Evolutionary conservation across 2,329 filamentous ascomycete species (phyloP).

Genomic region (Diplodia sapinea): DNA sequence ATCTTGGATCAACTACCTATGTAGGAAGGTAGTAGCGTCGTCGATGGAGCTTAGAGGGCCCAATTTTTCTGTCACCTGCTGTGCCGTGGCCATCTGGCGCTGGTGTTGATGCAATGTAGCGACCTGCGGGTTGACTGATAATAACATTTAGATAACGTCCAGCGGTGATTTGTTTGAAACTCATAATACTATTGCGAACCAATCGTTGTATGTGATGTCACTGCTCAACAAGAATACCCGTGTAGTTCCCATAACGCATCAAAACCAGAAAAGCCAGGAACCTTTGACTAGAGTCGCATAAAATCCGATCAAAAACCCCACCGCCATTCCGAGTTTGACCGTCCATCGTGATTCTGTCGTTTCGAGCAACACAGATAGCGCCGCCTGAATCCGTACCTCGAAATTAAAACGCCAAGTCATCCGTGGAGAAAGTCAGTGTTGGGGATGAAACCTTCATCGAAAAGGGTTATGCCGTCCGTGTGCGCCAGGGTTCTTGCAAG

Average conservation of each 20-base stretch:
- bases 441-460: neutral
- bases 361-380: constrained; percentile 8
- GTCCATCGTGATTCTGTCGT: neutral
- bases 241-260: neutral
- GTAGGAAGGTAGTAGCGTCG: too few species aligned
- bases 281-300: neutral
- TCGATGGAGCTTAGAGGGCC: too few species aligned
- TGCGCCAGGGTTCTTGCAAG: constrained; percentile 10
- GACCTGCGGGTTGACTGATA: neutral
- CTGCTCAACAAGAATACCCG: constrained; percentile 10
- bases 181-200: too few species aligned
- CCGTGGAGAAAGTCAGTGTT: neutral
- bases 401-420: constrained; percentile 7
- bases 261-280: neutral
- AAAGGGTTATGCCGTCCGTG: constrained; percentile 17
- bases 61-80: too few species aligned
- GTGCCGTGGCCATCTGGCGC: too few species aligned
- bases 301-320: constrained; percentile 12
- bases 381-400: neutral
- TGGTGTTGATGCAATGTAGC: too few species aligned
- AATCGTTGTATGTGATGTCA: constrained; percentile 1
- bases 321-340: neutral
- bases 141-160: neutral
- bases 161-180: neutral
- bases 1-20: too few species aligned